These are phyloP conservation scores for Cladosporium velox DNA, from an alignment of 2,329 filamentous ascomycete species.

Conservation along the genomic window DNA sequence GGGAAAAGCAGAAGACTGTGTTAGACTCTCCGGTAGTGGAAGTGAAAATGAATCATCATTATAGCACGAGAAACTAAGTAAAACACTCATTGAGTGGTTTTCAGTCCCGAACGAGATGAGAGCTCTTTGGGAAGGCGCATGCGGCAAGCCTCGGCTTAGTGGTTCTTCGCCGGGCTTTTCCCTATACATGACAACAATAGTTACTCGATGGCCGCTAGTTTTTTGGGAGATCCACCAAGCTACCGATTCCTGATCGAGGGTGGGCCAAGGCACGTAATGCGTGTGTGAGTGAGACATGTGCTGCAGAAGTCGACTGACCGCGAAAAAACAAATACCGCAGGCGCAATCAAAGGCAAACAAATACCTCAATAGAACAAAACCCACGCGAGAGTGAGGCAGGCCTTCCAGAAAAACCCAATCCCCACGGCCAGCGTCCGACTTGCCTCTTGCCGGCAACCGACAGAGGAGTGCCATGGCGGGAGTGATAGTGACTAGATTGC, in stretches of 20 bases:
- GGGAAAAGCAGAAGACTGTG: neutral
- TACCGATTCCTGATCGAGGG: neutral
- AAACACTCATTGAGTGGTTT: neutral
- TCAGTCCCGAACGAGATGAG: neutral
- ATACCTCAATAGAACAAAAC: neutral
- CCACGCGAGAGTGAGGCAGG: neutral
- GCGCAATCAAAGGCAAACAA: neutral
- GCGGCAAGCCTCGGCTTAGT: neutral
- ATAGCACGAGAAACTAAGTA: neutral
- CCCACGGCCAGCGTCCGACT: neutral
- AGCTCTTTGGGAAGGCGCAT: neutral
- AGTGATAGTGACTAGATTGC: neutral
- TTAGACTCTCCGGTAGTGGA: neutral
- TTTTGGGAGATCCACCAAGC: neutral
- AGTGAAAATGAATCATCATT: neutral
- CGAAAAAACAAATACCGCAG: slow-evolving; percentile 1
- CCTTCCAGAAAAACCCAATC: slow-evolving; percentile 16
- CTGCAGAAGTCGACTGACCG: neutral
- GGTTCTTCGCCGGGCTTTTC: neutral
- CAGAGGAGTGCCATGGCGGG: neutral
- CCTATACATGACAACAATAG: slow-evolving; percentile 4
- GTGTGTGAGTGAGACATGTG: neutral
- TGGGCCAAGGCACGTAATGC: neutral
- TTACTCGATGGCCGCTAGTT: slow-evolving; percentile 3
- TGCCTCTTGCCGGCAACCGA: slow-evolving; percentile 7